Evolutionary conservation across 78 protist species (phyloP).

Genomic region (Dictyostelium capitatum): DNA sequence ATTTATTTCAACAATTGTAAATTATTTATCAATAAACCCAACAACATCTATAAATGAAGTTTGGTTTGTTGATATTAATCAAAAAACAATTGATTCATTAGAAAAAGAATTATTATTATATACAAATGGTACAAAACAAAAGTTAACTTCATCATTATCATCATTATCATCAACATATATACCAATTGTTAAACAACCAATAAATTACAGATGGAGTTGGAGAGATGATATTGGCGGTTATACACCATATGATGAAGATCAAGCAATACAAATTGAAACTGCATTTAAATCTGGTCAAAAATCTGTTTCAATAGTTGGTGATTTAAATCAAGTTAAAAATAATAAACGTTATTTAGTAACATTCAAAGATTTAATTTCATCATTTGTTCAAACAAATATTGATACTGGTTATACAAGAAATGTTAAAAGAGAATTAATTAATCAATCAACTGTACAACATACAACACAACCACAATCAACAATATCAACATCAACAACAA

Average conservation of each 20-base stretch:
- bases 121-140: neutral
- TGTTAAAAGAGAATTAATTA: no score
- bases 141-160: neutral
- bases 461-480: no score
- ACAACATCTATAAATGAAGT: neutral
- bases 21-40: neutral
- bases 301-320: neutral
- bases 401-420: no score
- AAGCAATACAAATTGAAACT: neutral
- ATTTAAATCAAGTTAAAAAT: neutral
- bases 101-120: neutral
- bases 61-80: neutral
- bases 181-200: neutral
- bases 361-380: neutral
- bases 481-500: no score
- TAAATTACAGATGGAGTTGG: slow-evolving; percentile 10
- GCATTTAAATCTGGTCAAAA: neutral
- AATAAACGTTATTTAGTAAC: neutral
- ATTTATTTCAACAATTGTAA: neutral
- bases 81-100: neutral
- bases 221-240: neutral
- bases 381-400: neutral
- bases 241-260: slow-evolving; percentile 11
- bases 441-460: no score
- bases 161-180: neutral